Base-by-base conservation (phyloP, 805 yeast genomes). In the Barnettozyma pratensis region DNA sequence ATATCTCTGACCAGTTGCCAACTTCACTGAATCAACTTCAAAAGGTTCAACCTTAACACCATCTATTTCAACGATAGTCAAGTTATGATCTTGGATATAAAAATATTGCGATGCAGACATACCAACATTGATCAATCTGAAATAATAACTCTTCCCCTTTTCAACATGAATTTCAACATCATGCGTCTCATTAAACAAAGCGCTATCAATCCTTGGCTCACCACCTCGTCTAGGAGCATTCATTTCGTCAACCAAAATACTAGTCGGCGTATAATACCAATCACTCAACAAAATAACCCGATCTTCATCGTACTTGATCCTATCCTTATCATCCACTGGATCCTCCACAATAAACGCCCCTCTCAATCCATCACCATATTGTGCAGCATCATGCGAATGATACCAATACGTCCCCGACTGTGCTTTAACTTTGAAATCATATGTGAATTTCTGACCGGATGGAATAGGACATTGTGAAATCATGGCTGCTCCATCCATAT, bases 361-460 rank as follows among this genome's bases (percentile, higher is more conserved):
- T 71, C 90, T 77, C 81, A 86, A 77, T 64, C 99, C 99, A 64
- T 94, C 98, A 67, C 94, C 91, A 61, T 90, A 90, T 69, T 91
- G 96, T 58, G 91, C 92, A 26, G 76, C 68, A 35, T 91, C 81
- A 71, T 94, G 99, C 31, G 98, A 88, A 69, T 94, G 99, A 75
- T 92, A 94, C 99, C 99, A 94, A 75, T 75, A 94, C 19, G 96
- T 79, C 61, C 99, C 99, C 49, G 75, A 80, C 69, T 94, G 97
- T 51, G 65, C 67, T 44, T 78, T 79, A 52, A 90, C 88, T 29
- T 96, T 85, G 69, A 94, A 94, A 73, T 92, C 90, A 75, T 94
- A 94, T 54, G 83, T 67, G 69, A 80, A 73, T 19, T 86, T 76
- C 52, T 79, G 77, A 47, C 86, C 86, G 6, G 95, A 85, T n/a